These are phyloP conservation scores for Trifolium repens DNA, from an alignment of 306 rosid species.

Conservation along the genomic window DNA sequence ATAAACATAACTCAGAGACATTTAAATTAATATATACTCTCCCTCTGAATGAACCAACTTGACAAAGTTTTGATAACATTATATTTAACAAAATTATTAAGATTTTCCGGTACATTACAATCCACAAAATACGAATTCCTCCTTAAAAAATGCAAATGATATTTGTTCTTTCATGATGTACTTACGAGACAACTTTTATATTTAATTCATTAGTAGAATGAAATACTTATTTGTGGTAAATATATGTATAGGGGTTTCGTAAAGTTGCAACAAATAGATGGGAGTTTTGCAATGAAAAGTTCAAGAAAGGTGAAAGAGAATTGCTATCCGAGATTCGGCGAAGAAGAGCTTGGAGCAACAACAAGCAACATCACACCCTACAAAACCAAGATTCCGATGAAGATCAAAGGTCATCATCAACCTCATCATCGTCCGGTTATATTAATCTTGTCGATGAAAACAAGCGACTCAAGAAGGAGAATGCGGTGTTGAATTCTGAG, in stretches of 20 bases:
- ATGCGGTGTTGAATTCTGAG: slow-evolving; percentile 65
- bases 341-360: slow-evolving; percentile 78
- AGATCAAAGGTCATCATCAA: slow-evolving; percentile 79
- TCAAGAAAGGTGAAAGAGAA: slow-evolving; percentile 78
- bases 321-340: slow-evolving; percentile 63
- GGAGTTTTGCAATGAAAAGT: slow-evolving; percentile 87
- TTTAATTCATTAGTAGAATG: neutral
- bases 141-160: too few relatives aligned
- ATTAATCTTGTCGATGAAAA: slow-evolving; percentile 69
- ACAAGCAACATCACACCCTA: slow-evolving; percentile 50
- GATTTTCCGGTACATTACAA: too few relatives aligned
- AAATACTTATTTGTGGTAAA: neutral
- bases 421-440: slow-evolving; percentile 68
- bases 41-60: too few relatives aligned
- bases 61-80: too few relatives aligned
- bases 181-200: too few relatives aligned
- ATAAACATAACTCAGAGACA: too few relatives aligned
- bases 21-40: too few relatives aligned
- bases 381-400: slow-evolving; percentile 59
- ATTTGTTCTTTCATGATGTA: too few relatives aligned
- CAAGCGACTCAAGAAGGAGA: slow-evolving; percentile 79
- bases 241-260: slow-evolving; percentile 70
- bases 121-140: too few relatives aligned
- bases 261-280: slow-evolving; percentile 81
- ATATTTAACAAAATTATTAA: too few relatives aligned